Base-by-base conservation (phyloP, 2,329 filamentous ascomycete species). In the Periconia macrospinosa region DNA sequence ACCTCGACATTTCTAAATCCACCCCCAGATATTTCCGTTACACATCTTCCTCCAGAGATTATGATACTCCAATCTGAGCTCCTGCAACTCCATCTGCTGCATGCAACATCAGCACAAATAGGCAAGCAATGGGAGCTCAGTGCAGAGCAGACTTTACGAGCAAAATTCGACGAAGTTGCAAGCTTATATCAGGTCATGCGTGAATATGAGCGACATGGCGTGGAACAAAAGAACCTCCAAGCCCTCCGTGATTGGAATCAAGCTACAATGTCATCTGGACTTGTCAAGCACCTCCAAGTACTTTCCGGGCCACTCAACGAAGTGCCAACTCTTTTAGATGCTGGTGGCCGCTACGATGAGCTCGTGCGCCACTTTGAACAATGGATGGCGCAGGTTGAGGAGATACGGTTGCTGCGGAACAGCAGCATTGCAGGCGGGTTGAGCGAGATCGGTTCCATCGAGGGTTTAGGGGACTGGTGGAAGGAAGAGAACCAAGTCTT, bases 61-160 rank as follows among this genome's bases (percentile, higher is more conserved):
- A 47, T 63, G 41, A 61, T 55, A 45, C 58, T 75, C 5, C 74
- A 76, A 60, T 62, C 71, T 11, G 68, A 74, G 53, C 58, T 76
- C 14, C 61, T 76, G 6, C 74, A 76, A 50, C 60, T 76, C 3
- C 67, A 74, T 51, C 50, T 75, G 10, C 50, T 76, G 15, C 73
- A 75, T 48, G 56, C 63, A 45, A 48, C 60, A 7, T 66, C 67
- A 11, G 56, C 56, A 37, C 47, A 60, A 9, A 60, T 64, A 14
- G 59, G 47, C 37, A 64, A 46, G 20, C 53, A 61, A 20, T 76
- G 73, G 73, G 65, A 72, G 42, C 41, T 55, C 11, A 74, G 66
- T 47, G 73, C 72, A 17, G 66, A 70, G 48, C 54, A 56, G 17
- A 57, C 23, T 19, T 58, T 76, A 10, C 65, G 61, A 33, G 48